Conservation (phyloP, 257 asterid species). For the Fraxinus pennsylvanica region DNA sequence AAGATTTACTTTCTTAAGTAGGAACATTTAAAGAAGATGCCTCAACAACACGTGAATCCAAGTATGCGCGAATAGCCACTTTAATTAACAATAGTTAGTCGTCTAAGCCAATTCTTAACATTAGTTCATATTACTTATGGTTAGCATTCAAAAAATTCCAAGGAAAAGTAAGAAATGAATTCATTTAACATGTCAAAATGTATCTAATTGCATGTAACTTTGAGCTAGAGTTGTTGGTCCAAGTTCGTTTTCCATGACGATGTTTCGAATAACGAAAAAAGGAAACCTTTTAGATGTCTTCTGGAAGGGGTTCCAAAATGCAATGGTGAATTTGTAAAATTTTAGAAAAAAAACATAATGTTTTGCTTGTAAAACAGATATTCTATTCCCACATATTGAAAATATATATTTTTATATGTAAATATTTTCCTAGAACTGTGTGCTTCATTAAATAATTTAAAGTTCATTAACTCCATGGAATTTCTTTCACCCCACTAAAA, state of each 20-base stretch:
- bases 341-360: background rate
- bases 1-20: background rate
- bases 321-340: background rate
- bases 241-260: background rate
- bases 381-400: background rate
- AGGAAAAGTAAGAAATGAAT: background rate
- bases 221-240: background rate
- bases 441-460: background rate
- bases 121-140: background rate
- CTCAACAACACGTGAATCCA: background rate
- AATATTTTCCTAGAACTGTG: too few relatives aligned
- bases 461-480: background rate
- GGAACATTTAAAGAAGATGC: background rate
- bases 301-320: background rate
- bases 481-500: background rate
- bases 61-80: background rate
- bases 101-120: background rate
- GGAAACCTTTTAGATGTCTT: background rate
- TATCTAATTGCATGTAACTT: background rate
- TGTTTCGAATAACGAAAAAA: background rate
- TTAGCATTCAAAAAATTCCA: background rate
- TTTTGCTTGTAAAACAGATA: background rate
- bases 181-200: background rate
- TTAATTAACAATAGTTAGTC: background rate
- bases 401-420: too few relatives aligned